A percentile compares a stretch with the other conserved stretches of the same genome.
Conservation (phyloP, 257 asterid genomes). For the Solanum sitiens region DNA sequence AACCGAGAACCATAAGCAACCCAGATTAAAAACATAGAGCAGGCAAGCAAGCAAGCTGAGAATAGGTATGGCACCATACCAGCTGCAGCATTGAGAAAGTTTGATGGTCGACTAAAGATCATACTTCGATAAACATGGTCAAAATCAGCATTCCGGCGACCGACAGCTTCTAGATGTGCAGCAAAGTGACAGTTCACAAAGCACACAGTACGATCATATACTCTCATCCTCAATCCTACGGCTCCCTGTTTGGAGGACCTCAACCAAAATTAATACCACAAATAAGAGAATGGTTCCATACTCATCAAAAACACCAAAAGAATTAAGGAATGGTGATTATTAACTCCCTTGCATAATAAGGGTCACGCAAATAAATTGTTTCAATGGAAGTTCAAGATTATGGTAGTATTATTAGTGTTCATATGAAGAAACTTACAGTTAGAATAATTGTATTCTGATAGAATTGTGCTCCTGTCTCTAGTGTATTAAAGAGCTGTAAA, state of each 20-base stretch:
- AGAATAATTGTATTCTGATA: neutral
- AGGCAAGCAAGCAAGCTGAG: slow-evolving; percentile 41
- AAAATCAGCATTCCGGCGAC: slow-evolving; percentile 89
- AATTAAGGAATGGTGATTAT: neutral
- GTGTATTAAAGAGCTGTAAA: neutral
- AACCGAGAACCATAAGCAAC: slow-evolving; percentile 37
- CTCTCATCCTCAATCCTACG: slow-evolving; percentile 94
- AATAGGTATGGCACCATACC: slow-evolving; percentile 50
- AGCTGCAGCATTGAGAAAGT: slow-evolving; percentile 46
- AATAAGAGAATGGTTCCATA: neutral
- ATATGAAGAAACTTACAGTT: neutral
- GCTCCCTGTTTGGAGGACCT: slow-evolving; percentile 69
- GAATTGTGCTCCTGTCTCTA: neutral
- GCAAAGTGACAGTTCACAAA: slow-evolving; percentile 98
- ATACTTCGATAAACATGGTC: slow-evolving; percentile 88
- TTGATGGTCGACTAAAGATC: slow-evolving; percentile 79
- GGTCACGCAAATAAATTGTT: neutral
- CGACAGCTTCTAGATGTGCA: slow-evolving; percentile 89
- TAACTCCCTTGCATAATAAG: neutral
- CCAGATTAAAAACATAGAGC: slow-evolving; percentile 30
- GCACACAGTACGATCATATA: slow-evolving; percentile 68
- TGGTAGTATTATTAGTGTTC: neutral
- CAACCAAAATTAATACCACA: slow-evolving; percentile 1
- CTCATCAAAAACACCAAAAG: neutral
- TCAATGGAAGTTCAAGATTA: neutral